Evolutionary conservation across 1,284 basidiomycete genomes (phyloP).

Genomic region (Ceratobasidium sp.): DNA sequence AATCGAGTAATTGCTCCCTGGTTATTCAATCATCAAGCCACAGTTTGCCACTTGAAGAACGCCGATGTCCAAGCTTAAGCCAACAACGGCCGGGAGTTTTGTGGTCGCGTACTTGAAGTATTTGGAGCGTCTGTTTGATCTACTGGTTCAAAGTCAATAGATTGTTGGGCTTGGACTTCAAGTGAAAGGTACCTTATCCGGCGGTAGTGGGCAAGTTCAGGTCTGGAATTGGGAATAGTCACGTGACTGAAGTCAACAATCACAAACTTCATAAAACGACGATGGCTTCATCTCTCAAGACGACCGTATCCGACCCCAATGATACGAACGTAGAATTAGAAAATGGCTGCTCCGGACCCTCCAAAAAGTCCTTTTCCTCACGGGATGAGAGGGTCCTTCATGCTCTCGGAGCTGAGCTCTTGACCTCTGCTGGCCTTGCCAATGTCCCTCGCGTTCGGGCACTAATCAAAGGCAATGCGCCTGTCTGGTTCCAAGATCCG

Average conservation of each 20-base stretch:
- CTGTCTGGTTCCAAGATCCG: conserved; percentile 90
- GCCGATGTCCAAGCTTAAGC: too few relatives aligned
- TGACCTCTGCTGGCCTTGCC: conserved; percentile 4
- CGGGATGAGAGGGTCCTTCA: conserved; percentile 14
- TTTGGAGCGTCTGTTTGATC: background rate
- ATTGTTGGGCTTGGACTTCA: background rate
- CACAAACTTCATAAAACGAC: too few relatives aligned
- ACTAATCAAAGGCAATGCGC: conserved; percentile 54
- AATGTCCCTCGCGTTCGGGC: conserved; percentile 21
- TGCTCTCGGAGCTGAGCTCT: conserved; percentile 19
- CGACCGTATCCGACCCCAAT: too few relatives aligned
- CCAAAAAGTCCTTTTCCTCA: background rate
- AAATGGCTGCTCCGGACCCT: too few relatives aligned
- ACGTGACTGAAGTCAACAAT: too few relatives aligned
- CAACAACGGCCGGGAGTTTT: too few relatives aligned
- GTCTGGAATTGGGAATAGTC: too few relatives aligned
- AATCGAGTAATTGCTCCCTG: background rate
- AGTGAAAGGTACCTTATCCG: background rate
- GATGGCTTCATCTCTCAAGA: too few relatives aligned
- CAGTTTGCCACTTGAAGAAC: too few relatives aligned
- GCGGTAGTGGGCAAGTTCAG: background rate
- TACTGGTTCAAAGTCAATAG: background rate
- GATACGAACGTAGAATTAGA: too few relatives aligned
- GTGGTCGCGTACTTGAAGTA: background rate
- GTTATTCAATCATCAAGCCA: too few relatives aligned